These are phyloP conservation scores for Dictyostelium citrinum DNA, from an alignment of 78 protist genomes.

Conservation along the genomic window DNA sequence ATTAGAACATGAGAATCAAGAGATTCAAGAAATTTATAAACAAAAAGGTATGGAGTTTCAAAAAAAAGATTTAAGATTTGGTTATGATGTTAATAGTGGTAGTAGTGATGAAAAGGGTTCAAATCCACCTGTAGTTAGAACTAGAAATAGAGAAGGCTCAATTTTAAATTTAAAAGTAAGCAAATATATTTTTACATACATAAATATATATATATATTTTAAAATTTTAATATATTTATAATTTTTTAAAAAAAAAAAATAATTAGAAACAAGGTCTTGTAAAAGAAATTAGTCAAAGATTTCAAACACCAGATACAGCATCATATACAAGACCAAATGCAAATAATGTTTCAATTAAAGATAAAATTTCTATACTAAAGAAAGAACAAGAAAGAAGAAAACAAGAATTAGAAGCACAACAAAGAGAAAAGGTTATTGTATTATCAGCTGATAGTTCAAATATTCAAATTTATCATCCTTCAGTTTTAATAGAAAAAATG, in stretches of 20 bases:
- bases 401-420: not conserved
- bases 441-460: not conserved
- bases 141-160: constrained; percentile 4
- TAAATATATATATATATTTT: too few species aligned
- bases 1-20: not conserved
- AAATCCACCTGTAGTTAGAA: not conserved
- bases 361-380: constrained; percentile 4
- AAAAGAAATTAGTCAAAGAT: constrained; percentile 25
- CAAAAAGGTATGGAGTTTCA: constrained; percentile 32
- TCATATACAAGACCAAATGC: constrained; percentile 29
- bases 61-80: constrained; percentile 4
- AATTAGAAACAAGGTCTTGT: constrained; percentile 51
- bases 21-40: constrained; percentile 3
- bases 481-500: constrained; percentile 16
- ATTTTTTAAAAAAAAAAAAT: too few species aligned
- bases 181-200: too few species aligned
- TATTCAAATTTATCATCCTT: not conserved
- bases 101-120: not conserved
- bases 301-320: constrained; percentile 78
- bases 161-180: not conserved
- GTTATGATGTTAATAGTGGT: not conserved
- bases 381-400: constrained; percentile 20
- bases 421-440: constrained; percentile 25
- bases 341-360: constrained; percentile 26
- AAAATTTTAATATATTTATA: too few species aligned